Conservation (phyloP, 306 rosid species). For the Cyclanthera cordifolia region DNA sequence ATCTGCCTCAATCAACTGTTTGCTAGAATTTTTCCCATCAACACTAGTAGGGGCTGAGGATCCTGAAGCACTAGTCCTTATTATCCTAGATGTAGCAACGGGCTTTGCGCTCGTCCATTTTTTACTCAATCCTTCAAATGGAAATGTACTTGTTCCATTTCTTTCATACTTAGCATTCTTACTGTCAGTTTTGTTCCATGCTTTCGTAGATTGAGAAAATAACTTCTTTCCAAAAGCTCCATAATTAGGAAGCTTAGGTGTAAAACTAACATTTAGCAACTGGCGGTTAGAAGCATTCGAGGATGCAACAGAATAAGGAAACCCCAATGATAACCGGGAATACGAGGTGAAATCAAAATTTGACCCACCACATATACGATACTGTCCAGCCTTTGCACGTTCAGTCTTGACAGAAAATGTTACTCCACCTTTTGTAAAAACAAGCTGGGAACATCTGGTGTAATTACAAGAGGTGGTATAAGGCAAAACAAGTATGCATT, state of each 20-base stretch:
- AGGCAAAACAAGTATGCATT: conserved; percentile 21
- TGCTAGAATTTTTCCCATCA: conserved; percentile 15
- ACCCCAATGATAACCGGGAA: conserved; percentile 11
- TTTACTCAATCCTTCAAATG: conserved; percentile 9
- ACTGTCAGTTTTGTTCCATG: conserved; percentile 15
- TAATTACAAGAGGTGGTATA: conserved; percentile 17
- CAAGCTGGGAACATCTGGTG: conserved; percentile 24
- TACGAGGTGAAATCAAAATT: conserved; percentile 7
- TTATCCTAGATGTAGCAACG: conserved; percentile 22
- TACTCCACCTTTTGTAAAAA: conserved; percentile 20
- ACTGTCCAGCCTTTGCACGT: conserved; percentile 14
- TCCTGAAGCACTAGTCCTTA: conserved; percentile 12
- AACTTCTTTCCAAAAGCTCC: conserved; percentile 33
- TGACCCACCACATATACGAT: conserved; percentile 16
- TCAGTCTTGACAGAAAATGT: conserved; percentile 17
- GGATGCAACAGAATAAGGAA: conserved; percentile 18
- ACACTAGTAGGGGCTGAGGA: conserved; percentile 22
- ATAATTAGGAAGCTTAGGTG: conserved; percentile 17
- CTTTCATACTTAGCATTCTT: conserved; percentile 10
- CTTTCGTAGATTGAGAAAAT: conserved; percentile 26
- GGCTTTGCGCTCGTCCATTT: conserved; percentile 29
- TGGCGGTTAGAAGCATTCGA: conserved; percentile 15
- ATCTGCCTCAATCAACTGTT: conserved; percentile 16
- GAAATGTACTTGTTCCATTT: conserved; percentile 7
- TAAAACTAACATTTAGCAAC: conserved; percentile 15